Conservation (phyloP, 495 filamentous ascomycete species). For the Neurospora cerealis region DNA sequence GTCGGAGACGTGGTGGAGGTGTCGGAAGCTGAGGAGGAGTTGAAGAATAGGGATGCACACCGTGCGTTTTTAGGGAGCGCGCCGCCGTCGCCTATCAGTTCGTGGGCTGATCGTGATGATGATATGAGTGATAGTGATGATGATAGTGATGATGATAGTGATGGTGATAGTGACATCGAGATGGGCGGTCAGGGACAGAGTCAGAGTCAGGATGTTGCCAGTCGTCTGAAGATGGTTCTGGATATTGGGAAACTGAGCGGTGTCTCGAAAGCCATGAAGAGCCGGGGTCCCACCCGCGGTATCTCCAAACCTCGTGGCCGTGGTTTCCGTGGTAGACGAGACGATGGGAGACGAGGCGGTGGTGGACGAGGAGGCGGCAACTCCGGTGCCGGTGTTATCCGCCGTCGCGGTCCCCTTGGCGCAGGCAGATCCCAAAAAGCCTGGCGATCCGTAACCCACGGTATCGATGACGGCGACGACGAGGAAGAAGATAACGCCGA, state of each 20-base stretch:
- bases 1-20: not conserved
- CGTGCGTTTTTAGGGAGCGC: not conserved
- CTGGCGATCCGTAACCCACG: not conserved
- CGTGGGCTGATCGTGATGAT: not conserved
- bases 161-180: not conserved
- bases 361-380: not conserved
- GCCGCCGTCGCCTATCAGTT: not conserved
- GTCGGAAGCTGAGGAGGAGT: not conserved
- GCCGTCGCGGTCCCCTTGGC: not conserved
- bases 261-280: not conserved
- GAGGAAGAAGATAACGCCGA: not conserved
- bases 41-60: not conserved
- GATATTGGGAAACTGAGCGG: not conserved
- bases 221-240: not conserved
- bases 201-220: not conserved
- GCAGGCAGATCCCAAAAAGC: not conserved
- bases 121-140: not conserved
- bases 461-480: not conserved
- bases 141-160: not conserved
- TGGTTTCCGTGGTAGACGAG: not conserved
- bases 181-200: not conserved
- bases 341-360: not conserved
- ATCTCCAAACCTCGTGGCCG: not conserved
- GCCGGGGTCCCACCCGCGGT: not conserved
- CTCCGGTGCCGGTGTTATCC: not conserved